These are phyloP conservation scores for Lathyrus oleraceus DNA, from an alignment of 306 rosid genomes.

Conservation along the genomic window DNA sequence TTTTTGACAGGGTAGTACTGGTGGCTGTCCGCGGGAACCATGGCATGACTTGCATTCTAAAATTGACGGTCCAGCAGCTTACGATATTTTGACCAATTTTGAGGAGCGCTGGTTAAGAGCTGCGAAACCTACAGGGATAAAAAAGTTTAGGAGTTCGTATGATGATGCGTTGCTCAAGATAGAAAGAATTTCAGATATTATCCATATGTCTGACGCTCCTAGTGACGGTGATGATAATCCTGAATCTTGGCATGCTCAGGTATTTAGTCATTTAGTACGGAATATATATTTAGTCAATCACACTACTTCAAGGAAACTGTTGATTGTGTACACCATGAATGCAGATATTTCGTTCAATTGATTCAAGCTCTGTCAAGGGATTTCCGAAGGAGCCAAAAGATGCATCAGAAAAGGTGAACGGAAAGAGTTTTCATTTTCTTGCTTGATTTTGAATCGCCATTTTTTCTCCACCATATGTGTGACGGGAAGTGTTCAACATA, in stretches of 20 bases:
- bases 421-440: conserved; percentile 32
- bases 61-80: conserved; percentile 96
- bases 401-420: conserved; percentile 63
- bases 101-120: conserved; percentile 98
- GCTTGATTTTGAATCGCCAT: conserved; percentile 17
- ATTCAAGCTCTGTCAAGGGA: conserved; percentile 83
- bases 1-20: conserved; percentile 60
- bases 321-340: conserved; percentile 37
- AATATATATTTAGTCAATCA: conserved; percentile 6
- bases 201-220: conserved; percentile 48
- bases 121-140: conserved; percentile 75
- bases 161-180: conserved; percentile 83
- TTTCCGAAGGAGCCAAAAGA: conserved; percentile 88
- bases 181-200: conserved; percentile 73
- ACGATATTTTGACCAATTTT: conserved; percentile 85
- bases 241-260: conserved; percentile 97
- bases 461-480: conserved; percentile 8
- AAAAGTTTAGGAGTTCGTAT: conserved; percentile 57
- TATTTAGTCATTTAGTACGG: conserved; percentile 32
- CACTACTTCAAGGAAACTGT: conserved; percentile 9
- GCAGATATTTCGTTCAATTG: conserved; percentile 95
- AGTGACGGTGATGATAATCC: conserved; percentile 59
- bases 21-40: conserved; percentile 94
- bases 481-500: conserved; percentile 32
- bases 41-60: conserved; percentile 98